These are phyloP conservation scores for Ciborinia camelliae DNA, from an alignment of 2,329 filamentous ascomycete genomes.

Conservation along the genomic window DNA sequence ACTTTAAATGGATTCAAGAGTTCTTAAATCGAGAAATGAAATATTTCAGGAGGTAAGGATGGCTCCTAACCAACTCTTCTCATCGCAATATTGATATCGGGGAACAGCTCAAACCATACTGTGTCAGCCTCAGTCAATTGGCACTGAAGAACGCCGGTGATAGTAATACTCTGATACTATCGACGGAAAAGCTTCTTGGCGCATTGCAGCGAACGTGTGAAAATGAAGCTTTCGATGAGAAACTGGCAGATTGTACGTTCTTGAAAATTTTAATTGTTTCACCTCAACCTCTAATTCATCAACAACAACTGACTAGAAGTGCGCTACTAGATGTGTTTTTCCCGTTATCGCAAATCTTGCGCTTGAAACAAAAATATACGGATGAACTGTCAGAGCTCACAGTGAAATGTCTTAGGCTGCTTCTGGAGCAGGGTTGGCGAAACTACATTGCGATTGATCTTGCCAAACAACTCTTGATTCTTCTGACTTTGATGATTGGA, in stretches of 20 bases:
- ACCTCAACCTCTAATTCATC: not conserved
- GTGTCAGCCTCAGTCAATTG: slow-evolving; percentile 57
- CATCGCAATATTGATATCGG: not conserved
- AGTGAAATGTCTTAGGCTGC: slow-evolving; percentile 68
- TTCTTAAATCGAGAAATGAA: slow-evolving; percentile 35
- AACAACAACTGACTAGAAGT: not conserved
- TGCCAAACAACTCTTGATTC: slow-evolving; percentile 78
- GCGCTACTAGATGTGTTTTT: slow-evolving; percentile 69
- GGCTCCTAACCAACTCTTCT: not conserved
- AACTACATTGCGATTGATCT: slow-evolving; percentile 66
- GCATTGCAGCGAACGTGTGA: slow-evolving; percentile 43
- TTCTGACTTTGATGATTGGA: slow-evolving; percentile 78
- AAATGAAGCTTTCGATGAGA: slow-evolving; percentile 64
- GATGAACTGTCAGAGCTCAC: slow-evolving; percentile 71
- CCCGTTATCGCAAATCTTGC: slow-evolving; percentile 82
- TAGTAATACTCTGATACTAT: slow-evolving; percentile 43
- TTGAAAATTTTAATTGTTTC: slow-evolving; percentile 38
- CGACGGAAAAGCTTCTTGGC: slow-evolving; percentile 45
- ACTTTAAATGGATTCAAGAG: slow-evolving; percentile 30
- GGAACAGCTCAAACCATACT: slow-evolving; percentile 58
- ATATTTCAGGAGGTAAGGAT: slow-evolving; percentile 36
- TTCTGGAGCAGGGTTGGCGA: slow-evolving; percentile 79
- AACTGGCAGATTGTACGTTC: slow-evolving; percentile 90
- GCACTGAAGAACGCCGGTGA: slow-evolving; percentile 49
- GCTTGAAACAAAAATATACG: slow-evolving; percentile 68